Evolutionary conservation across 2,329 filamentous ascomycete genomes (phyloP).

Genomic region (Whalleya microplaca): DNA sequence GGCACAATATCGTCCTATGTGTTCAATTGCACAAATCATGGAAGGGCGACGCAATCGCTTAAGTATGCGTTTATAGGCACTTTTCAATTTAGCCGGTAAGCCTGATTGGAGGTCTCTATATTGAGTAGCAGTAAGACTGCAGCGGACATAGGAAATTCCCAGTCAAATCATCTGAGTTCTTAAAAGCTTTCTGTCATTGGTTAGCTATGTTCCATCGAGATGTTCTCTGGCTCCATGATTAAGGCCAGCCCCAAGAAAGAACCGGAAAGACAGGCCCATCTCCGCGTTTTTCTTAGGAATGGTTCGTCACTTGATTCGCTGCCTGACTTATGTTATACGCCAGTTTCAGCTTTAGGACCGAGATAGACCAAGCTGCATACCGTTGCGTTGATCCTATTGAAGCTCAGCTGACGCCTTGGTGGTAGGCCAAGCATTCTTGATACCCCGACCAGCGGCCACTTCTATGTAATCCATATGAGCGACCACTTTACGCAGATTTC

Average conservation of each 20-base stretch:
- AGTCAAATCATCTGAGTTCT: constrained; percentile 7
- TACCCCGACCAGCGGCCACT: too few relatives aligned
- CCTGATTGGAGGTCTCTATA: constrained; percentile 24
- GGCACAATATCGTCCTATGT: constrained; percentile 27
- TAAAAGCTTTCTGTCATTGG: constrained; percentile 11
- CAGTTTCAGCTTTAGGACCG: neutral
- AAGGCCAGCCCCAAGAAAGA: constrained; percentile 17
- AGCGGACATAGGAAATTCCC: constrained; percentile 17
- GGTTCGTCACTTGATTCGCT: constrained; percentile 6
- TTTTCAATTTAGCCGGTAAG: constrained; percentile 35
- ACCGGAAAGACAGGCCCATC: constrained; percentile 12
- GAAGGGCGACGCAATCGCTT: constrained; percentile 17
- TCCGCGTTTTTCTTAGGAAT: constrained; percentile 11
- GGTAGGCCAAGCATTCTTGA: too few relatives aligned
- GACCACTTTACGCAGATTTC: too few relatives aligned
- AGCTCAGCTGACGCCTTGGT: neutral
- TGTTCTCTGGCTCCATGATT: constrained; percentile 20
- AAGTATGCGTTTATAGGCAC: constrained; percentile 23
- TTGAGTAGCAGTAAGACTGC: constrained; percentile 12
- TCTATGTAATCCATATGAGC: too few relatives aligned
- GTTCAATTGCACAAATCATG: constrained; percentile 23
- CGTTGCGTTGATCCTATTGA: neutral
- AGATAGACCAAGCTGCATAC: neutral
- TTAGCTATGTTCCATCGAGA: constrained; percentile 18
- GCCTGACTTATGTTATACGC: neutral